A percentile compares a stretch with the other conserved stretches of the same genome.
These are phyloP conservation scores for Epichloe glyceriae DNA, from an alignment of 2,329 filamentous ascomycete species.

Conservation along the genomic window DNA sequence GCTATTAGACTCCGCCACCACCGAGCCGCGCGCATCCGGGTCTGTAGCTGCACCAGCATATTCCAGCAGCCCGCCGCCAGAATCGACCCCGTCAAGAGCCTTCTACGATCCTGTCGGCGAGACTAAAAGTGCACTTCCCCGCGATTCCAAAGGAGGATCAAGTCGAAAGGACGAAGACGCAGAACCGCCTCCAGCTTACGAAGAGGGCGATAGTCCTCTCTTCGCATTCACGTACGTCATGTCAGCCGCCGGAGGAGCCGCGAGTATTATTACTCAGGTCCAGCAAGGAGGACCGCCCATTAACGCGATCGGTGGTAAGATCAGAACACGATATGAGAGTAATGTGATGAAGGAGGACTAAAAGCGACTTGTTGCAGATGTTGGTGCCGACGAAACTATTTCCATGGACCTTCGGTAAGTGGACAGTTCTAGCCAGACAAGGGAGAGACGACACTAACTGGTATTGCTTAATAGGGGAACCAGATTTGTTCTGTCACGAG, in stretches of 20 bases:
- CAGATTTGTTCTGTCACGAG: slow-evolving; percentile 83
- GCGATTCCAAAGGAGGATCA: slow-evolving; percentile 64
- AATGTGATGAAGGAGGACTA: background rate
- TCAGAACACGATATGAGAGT: background rate
- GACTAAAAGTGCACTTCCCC: slow-evolving; percentile 74
- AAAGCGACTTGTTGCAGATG: slow-evolving; percentile 37
- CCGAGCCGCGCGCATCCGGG: slow-evolving; percentile 20
- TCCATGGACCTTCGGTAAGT: slow-evolving; percentile 82
- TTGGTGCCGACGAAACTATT: slow-evolving; percentile 84
- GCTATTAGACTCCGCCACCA: slow-evolving; percentile 16
- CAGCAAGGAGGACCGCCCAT: slow-evolving; percentile 85
- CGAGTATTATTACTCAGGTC: slow-evolving; percentile 98
- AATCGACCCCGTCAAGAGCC: slow-evolving; percentile 23
- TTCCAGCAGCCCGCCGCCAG: slow-evolving; percentile 23
- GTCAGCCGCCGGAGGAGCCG: slow-evolving; percentile 90
- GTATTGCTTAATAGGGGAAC: slow-evolving; percentile 53
- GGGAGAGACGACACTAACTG: slow-evolving; percentile 17
- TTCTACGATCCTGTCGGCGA: slow-evolving; percentile 48
- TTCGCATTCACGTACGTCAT: slow-evolving; percentile 92
- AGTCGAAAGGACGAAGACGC: slow-evolving; percentile 68
- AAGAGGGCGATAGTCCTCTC: slow-evolving; percentile 86
- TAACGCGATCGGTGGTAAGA: slow-evolving; percentile 73
- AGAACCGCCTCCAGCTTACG: slow-evolving; percentile 92
- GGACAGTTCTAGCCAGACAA: background rate
- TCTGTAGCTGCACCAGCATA: slow-evolving; percentile 42